These are phyloP conservation scores for Tilletiaria anomala DNA, from an alignment of 1,284 basidiomycete genomes.

Conservation along the genomic window DNA sequence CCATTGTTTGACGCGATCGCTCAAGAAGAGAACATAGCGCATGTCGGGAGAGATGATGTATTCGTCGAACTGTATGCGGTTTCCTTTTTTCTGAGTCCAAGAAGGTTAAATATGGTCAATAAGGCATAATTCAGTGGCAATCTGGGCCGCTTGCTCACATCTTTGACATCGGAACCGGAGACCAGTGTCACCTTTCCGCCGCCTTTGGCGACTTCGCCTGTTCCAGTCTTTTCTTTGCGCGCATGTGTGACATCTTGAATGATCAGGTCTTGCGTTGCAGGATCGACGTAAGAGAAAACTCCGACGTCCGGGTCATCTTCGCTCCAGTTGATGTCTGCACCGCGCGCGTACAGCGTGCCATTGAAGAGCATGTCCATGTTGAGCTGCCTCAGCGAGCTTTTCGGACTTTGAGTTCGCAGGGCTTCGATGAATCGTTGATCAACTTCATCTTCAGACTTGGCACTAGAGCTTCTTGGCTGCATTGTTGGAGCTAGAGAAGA, in stretches of 20 bases:
- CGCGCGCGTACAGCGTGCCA: slow-evolving; percentile 8
- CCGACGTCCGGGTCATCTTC: slow-evolving; percentile 25
- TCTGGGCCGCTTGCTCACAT: slow-evolving; percentile 3
- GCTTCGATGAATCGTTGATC: slow-evolving; percentile 7
- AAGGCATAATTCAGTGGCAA: not conserved
- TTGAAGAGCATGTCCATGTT: slow-evolving; percentile 21
- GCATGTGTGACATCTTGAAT: slow-evolving; percentile 29
- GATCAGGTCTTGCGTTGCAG: slow-evolving; percentile 15
- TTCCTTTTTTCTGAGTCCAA: slow-evolving; percentile 3
- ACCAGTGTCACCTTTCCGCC: slow-evolving; percentile 20
- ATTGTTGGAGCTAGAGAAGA: slow-evolving; percentile 10
- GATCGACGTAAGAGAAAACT: slow-evolving; percentile 25
- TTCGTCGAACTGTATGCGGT: slow-evolving; percentile 13
- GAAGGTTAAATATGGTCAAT: not conserved
- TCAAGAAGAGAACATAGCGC: slow-evolving; percentile 19
- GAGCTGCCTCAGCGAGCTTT: slow-evolving; percentile 12
- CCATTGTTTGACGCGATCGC: slow-evolving; percentile 56
- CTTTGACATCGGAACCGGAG: slow-evolving; percentile 16
- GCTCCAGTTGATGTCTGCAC: slow-evolving; percentile 5
- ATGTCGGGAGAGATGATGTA: slow-evolving; percentile 24
- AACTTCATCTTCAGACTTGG: slow-evolving; percentile 3
- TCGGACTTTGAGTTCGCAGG: slow-evolving; percentile 6
- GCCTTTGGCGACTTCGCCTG: slow-evolving; percentile 16
- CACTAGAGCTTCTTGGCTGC: slow-evolving; percentile 3
- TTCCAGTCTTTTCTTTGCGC: slow-evolving; percentile 12